A percentile compares a stretch with the other conserved stretches of the same genome.
phyloP scores from a whole-genome alignment of 495 filamentous ascomycete genomes.

The Penicillium dipodomyicola region DNA sequence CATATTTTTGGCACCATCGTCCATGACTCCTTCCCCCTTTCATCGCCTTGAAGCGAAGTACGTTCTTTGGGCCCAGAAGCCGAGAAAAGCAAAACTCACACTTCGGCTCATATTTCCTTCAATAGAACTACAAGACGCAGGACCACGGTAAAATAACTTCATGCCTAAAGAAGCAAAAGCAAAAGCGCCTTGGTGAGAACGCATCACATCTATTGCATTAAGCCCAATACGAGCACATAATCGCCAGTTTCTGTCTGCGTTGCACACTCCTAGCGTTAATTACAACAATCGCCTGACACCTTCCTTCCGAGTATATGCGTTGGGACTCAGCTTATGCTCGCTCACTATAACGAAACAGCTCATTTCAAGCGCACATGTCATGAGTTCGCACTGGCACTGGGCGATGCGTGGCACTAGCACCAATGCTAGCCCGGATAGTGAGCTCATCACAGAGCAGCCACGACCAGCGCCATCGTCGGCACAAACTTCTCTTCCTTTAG shows the following conservation, averaged over 20 bases:
- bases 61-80: neutral
- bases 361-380: neutral
- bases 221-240: neutral
- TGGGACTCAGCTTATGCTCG: neutral
- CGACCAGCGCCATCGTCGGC: slow-evolving; percentile 1
- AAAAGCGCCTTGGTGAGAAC: neutral
- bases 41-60: neutral
- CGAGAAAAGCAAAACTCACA: neutral
- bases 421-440: neutral
- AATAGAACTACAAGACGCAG: neutral
- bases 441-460: neutral
- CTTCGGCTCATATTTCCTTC: neutral
- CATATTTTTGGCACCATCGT: neutral
- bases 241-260: slow-evolving; percentile 1
- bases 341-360: neutral
- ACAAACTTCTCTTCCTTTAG: neutral
- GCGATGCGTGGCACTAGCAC: neutral
- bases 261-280: neutral
- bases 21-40: neutral
- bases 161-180: neutral
- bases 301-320: neutral
- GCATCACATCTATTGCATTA: neutral
- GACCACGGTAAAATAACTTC: neutral
- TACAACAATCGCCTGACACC: neutral
- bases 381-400: neutral